These are phyloP conservation scores for Saccharomycopsis guyanensis DNA, from an alignment of 805 yeast genomes.

Conservation along the genomic window DNA sequence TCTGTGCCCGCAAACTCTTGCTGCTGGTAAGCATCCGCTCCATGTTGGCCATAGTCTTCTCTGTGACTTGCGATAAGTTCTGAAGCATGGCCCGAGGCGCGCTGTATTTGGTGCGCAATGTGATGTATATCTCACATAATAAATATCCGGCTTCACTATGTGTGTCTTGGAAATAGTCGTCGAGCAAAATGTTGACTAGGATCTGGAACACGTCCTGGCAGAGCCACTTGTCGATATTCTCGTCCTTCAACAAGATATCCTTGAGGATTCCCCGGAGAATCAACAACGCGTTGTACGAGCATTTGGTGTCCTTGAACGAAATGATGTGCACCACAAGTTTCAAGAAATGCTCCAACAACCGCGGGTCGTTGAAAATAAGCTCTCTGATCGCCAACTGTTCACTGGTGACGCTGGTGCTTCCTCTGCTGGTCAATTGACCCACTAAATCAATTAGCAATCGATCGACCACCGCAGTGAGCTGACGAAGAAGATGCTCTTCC, in stretches of 20 bases:
- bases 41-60: slow-evolving; percentile 15
- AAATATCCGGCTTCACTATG: slow-evolving; percentile 91
- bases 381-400: slow-evolving; percentile 60
- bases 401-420: slow-evolving; percentile 28
- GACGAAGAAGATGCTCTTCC: slow-evolving; percentile 92
- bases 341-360: slow-evolving; percentile 70
- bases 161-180: slow-evolving; percentile 74
- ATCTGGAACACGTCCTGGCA: slow-evolving; percentile 37
- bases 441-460: slow-evolving; percentile 79
- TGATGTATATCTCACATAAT: slow-evolving; percentile 69
- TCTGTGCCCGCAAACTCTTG: slow-evolving; percentile 15
- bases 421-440: slow-evolving; percentile 61
- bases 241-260: slow-evolving; percentile 60
- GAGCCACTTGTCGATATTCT: slow-evolving; percentile 65
- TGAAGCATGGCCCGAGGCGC: slow-evolving; percentile 12
- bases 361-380: slow-evolving; percentile 55
- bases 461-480: slow-evolving; percentile 86
- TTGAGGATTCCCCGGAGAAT: slow-evolving; percentile 68
- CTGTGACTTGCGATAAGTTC: slow-evolving; percentile 7
- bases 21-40: slow-evolving; percentile 15
- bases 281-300: slow-evolving; percentile 84
- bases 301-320: slow-evolving; percentile 79
- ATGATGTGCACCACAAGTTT: slow-evolving; percentile 69
- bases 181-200: slow-evolving; percentile 57
- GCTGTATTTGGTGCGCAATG: slow-evolving; percentile 54